Conservation (phyloP, 768 basidiomycete species). For the Lentinula raphanica region DNA sequence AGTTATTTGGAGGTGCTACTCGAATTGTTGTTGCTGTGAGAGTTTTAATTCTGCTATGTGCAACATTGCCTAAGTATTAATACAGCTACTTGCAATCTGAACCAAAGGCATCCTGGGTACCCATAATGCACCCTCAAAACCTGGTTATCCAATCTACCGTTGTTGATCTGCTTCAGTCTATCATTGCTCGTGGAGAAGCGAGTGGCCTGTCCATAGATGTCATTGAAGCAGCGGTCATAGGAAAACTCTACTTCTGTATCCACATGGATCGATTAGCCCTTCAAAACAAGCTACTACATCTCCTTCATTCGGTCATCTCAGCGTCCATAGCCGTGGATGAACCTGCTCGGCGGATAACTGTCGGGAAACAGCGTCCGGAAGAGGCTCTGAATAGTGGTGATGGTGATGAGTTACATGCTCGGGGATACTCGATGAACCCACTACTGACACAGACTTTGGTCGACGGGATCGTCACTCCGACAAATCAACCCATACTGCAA, state of each 20-base stretch:
- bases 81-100: constrained; percentile 75
- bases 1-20: constrained; percentile 77
- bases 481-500: constrained; percentile 79
- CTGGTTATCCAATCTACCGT: constrained; percentile 63
- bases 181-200: constrained; percentile 79
- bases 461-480: constrained; percentile 66
- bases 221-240: constrained; percentile 67
- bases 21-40: constrained; percentile 68
- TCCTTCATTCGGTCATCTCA: constrained; percentile 82
- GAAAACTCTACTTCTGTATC: constrained; percentile 70
- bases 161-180: constrained; percentile 76
- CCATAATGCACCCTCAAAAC: constrained; percentile 60
- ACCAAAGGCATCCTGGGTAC: constrained; percentile 42
- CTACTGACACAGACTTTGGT: constrained; percentile 73
- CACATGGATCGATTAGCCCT: constrained; percentile 70
- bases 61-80: constrained; percentile 2
- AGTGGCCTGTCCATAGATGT: constrained; percentile 52
- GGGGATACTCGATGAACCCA: constrained; percentile 54
- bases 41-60: neutral
- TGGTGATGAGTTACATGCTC: constrained; percentile 2
- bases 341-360: constrained; percentile 7
- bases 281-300: constrained; percentile 90
- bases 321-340: constrained; percentile 43
- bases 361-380: constrained; percentile 7
- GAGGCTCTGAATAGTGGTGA: neutral